phyloP scores from a whole-genome alignment of 1,139 yeast species.

The Geotrichum citri-aurantii region DNA sequence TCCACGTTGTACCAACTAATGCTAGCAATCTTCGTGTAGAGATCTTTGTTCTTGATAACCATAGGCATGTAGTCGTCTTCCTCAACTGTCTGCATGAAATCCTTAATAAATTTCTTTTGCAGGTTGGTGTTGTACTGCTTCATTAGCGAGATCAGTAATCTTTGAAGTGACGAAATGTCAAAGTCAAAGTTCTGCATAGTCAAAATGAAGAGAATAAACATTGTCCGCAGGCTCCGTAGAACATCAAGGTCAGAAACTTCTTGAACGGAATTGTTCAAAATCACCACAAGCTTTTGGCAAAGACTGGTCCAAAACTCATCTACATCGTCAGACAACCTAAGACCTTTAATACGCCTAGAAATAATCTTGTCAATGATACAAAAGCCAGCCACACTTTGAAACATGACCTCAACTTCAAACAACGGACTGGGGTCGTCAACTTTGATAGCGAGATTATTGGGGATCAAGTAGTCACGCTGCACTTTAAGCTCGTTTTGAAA shows the following conservation, averaged over 20 bases:
- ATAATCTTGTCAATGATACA: constrained; percentile 69
- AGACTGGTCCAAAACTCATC: constrained; percentile 78
- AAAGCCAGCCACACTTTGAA: constrained; percentile 67
- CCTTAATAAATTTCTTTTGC: constrained; percentile 52
- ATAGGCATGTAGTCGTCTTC: constrained; percentile 90
- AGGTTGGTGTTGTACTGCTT: constrained; percentile 54
- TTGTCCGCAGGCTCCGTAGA: constrained; percentile 46
- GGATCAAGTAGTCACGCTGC: constrained; percentile 69
- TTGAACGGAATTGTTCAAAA: constrained; percentile 28
- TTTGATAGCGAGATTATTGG: constrained; percentile 33
- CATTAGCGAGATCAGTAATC: constrained; percentile 55
- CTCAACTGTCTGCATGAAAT: constrained; percentile 57
- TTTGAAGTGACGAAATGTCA: constrained; percentile 56
- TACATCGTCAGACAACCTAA: constrained; percentile 42
- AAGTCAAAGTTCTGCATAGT: constrained; percentile 70
- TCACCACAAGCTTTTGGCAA: constrained; percentile 33
- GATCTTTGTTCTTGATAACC: constrained; percentile 52
- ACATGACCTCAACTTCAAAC: constrained; percentile 25
- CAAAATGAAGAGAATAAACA: constrained; percentile 68
- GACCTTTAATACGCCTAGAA: constrained; percentile 46
- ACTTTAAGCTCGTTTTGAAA: constrained; percentile 69
- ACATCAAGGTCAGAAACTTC: constrained; percentile 34
- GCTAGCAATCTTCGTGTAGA: constrained; percentile 57
- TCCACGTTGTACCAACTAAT: constrained; percentile 61
- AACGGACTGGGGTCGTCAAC: constrained; percentile 20